A percentile compares a stretch with the other conserved stretches of the same genome.
Evolutionary conservation across 176 grass and related monocot genomes (phyloP).

Genomic region (Lolium rigidum): DNA sequence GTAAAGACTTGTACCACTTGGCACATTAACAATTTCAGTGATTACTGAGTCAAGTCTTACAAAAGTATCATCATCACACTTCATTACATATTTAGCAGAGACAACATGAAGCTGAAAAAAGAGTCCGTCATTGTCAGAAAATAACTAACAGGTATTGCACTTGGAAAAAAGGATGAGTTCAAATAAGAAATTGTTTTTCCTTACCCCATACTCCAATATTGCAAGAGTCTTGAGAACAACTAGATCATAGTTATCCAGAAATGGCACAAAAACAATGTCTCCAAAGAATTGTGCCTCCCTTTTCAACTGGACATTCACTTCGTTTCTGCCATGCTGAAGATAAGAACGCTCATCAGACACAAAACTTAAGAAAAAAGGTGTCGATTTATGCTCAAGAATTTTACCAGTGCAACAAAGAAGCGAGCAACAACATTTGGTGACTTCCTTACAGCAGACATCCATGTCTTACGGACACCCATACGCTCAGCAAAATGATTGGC

Average conservation of each 20-base stretch:
- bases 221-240: constrained; percentile 90
- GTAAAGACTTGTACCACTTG: constrained; percentile 71
- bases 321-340: constrained; percentile 71
- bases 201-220: constrained; percentile 89
- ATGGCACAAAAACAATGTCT: constrained; percentile 88
- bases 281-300: constrained; percentile 84
- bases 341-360: constrained; percentile 28
- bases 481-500: constrained; percentile 85
- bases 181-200: neutral
- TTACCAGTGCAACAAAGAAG: constrained; percentile 91
- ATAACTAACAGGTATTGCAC: neutral
- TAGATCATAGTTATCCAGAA: constrained; percentile 80
- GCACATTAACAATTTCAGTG: constrained; percentile 66
- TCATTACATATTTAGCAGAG: constrained; percentile 77
- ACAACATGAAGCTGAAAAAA: constrained; percentile 63
- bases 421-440: constrained; percentile 62
- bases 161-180: constrained; percentile 18
- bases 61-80: constrained; percentile 88
- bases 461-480: constrained; percentile 87
- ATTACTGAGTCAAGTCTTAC: constrained; percentile 70
- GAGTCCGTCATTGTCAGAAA: constrained; percentile 33
- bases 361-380: neutral
- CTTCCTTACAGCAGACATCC: constrained; percentile 66
- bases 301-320: constrained; percentile 72
- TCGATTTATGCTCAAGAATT: neutral